These are phyloP conservation scores for Boeremia exigua DNA, from an alignment of 2,329 filamentous ascomycete species.

Conservation along the genomic window DNA sequence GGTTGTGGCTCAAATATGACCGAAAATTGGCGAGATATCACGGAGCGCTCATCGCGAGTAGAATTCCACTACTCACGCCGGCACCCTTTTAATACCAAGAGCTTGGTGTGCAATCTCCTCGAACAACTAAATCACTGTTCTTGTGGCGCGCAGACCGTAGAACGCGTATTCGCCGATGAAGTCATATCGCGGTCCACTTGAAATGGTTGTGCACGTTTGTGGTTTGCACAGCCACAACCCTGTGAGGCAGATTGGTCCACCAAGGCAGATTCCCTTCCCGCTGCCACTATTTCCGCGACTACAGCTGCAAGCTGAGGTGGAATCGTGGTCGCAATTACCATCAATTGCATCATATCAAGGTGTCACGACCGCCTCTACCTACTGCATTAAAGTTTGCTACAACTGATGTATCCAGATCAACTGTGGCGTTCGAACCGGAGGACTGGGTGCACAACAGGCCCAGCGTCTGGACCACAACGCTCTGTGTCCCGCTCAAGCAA, in stretches of 20 bases:
- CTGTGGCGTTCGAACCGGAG: neutral
- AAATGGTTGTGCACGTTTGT: neutral
- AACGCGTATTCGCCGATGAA: conserved; percentile 13
- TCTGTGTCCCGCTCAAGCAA: conserved; percentile 32
- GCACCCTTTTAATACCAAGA: neutral
- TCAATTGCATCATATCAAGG: conserved; percentile 6
- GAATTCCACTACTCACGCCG: neutral
- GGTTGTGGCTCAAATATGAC: neutral
- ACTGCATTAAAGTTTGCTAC: neutral
- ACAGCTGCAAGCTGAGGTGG: neutral
- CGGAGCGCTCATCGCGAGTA: neutral
- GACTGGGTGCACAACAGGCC: neutral
- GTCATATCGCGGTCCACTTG: conserved; percentile 9
- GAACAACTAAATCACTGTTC: conserved; percentile 2
- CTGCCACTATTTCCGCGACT: conserved; percentile 13
- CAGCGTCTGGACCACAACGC: neutral
- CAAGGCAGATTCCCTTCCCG: conserved; percentile 30
- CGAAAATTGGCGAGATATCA: conserved; percentile 1
- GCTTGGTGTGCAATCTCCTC: neutral
- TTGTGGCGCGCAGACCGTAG: conserved; percentile 16
- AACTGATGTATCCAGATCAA: neutral
- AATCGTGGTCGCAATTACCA: neutral
- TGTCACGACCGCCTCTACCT: neutral
- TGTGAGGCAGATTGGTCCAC: conserved; percentile 27
- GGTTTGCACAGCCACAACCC: conserved; percentile 32